A percentile compares a stretch with the other conserved stretches of the same genome.
Conservation (phyloP, 495 filamentous ascomycete species). For the Acidomyces sp. region DNA sequence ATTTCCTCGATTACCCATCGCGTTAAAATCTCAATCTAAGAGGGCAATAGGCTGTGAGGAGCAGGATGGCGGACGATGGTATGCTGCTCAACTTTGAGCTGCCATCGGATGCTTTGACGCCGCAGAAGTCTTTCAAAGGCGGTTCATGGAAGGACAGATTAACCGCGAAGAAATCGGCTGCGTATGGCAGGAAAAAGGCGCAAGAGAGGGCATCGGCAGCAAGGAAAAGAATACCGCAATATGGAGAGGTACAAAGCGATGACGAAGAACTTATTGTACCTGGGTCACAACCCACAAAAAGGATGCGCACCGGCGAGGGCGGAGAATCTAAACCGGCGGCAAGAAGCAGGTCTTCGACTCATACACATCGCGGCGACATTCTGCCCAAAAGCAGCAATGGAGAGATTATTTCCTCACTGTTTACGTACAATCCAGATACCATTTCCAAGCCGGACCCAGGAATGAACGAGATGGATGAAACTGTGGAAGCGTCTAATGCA, state of each 20-base stretch:
- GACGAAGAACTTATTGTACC: constrained; percentile 14
- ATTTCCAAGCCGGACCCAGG: constrained; percentile 37
- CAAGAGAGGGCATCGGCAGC: constrained; percentile 11
- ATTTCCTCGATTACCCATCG: no score
- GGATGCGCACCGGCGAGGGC: constrained; percentile 5
- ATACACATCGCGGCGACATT: constrained; percentile 3
- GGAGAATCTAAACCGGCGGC: constrained; percentile 10
- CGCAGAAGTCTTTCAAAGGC: constrained; percentile 64
- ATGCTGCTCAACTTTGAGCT: constrained; percentile 75
- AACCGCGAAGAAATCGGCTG: constrained; percentile 60
- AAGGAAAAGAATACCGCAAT: constrained; percentile 13
- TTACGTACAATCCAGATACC: constrained; percentile 69
- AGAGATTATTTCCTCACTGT: constrained; percentile 76
- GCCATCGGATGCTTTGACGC: constrained; percentile 46
- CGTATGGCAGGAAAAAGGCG: constrained; percentile 33
- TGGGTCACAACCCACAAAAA: constrained; percentile 10
- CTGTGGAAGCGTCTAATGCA: constrained; percentile 80
- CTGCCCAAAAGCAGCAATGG: constrained; percentile 15
- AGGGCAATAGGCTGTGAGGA: no score
- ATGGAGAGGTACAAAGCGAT: constrained; percentile 11
- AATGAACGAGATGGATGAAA: constrained; percentile 33
- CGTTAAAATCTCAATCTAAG: no score
- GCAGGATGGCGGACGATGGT: constrained; percentile 78
- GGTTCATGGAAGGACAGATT: constrained; percentile 83
- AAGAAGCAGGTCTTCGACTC: constrained; percentile 16